phyloP scores from a whole-genome alignment of 2,329 filamentous ascomycete species.

The Phaeoacremonium minimum region DNA sequence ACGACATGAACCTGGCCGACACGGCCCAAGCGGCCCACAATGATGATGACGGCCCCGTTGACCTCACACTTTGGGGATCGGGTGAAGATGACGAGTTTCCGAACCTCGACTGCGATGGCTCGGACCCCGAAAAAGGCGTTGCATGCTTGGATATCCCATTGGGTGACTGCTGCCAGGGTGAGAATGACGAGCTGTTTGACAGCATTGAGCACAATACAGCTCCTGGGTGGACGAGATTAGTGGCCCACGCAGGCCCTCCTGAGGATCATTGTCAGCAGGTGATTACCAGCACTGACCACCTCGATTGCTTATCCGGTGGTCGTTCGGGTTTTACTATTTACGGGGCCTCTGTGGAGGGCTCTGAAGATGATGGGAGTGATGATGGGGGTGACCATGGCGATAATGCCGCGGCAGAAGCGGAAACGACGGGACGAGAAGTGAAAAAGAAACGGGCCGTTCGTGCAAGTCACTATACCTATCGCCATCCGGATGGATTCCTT shows the following conservation, averaged over 20 bases:
- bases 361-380: too few species aligned
- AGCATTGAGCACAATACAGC: background rate
- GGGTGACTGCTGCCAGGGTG: conserved; percentile 1
- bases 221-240: background rate
- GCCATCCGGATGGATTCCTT: background rate
- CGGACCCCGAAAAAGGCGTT: too few species aligned
- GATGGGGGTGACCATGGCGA: too few species aligned
- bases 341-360: too few species aligned
- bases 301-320: too few species aligned
- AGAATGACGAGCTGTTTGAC: conserved; percentile 1
- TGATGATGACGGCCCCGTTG: conserved; percentile 22
- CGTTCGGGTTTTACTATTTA: too few species aligned
- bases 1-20: background rate
- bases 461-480: background rate
- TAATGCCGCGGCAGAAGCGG: background rate
- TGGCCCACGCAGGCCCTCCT: background rate
- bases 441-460: conserved; percentile 1
- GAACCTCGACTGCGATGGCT: too few species aligned
- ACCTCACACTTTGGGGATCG: too few species aligned
- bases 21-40: background rate
- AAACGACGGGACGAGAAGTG: background rate
- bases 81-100: too few species aligned
- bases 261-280: background rate
- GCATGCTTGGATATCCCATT: background rate
- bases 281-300: background rate